These are phyloP conservation scores for Solanum clarkiae DNA, from an alignment of 257 asterid species.

Conservation along the genomic window DNA sequence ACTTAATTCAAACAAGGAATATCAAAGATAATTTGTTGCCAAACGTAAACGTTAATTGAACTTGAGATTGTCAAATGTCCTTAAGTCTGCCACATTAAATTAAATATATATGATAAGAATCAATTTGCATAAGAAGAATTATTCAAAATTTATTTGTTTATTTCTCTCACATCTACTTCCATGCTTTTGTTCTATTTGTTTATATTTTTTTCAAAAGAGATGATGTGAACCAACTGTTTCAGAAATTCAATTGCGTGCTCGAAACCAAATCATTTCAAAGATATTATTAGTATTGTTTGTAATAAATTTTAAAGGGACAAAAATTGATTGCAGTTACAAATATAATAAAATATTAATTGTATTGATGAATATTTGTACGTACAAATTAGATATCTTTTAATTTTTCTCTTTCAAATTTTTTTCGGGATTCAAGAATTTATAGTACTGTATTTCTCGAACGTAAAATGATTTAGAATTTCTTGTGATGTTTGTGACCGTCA, in stretches of 20 bases:
- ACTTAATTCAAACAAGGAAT: background rate
- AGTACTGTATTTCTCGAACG: background rate
- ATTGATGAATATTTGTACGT: background rate
- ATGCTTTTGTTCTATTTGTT: background rate
- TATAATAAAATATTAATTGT: background rate
- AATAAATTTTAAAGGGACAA: background rate
- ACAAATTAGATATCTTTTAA: background rate
- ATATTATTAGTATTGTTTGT: background rate
- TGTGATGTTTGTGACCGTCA: background rate
- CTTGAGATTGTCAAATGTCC: background rate
- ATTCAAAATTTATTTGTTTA: background rate
- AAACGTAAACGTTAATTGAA: background rate
- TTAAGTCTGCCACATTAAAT: background rate
- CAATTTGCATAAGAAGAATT: background rate
- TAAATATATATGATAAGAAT: background rate
- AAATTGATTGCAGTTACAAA: background rate
- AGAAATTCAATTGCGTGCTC: background rate
- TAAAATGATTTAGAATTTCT: background rate
- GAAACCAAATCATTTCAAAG: background rate
- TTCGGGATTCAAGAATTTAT: background rate
- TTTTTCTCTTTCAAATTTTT: background rate
- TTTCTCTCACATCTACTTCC: background rate
- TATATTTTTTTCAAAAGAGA: background rate
- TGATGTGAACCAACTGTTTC: background rate
- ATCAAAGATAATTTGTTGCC: background rate